Evolutionary conservation across 139 green algal genomes (phyloP).

Genomic region (Tetraselmis striata): DNA sequence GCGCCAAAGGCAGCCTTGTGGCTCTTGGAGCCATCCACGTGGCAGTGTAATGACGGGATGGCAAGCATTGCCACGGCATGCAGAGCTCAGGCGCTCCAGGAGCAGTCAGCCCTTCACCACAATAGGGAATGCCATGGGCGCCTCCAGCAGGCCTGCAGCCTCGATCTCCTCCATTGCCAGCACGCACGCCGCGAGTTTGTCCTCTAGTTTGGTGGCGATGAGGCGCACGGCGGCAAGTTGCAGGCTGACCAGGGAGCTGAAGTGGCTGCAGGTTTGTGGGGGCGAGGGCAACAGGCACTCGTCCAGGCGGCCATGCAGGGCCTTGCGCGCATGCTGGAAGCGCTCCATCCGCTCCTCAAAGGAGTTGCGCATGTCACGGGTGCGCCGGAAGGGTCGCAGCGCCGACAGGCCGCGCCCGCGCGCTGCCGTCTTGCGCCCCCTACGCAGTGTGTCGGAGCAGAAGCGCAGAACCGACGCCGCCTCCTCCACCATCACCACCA

Average conservation of each 20-base stretch:
- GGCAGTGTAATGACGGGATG: too few species aligned
- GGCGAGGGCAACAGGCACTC: background rate
- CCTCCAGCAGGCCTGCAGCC: background rate
- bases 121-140: background rate
- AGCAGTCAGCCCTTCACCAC: background rate
- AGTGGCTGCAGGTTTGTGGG: background rate
- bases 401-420: background rate
- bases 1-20: too few species aligned
- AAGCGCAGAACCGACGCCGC: background rate
- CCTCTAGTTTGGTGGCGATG: background rate
- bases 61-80: too few species aligned
- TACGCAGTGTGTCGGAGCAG: background rate
- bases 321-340: background rate
- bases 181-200: background rate
- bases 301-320: background rate
- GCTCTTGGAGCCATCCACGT: too few species aligned
- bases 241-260: background rate
- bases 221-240: background rate
- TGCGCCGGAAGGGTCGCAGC: background rate
- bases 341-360: background rate
- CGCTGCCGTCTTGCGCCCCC: background rate
- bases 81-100: too few species aligned
- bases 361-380: background rate
- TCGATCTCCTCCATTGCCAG: background rate
- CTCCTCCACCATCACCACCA: slow-evolving; percentile 7